These are phyloP conservation scores for Teratosphaeria destructans DNA, from an alignment of 2,329 filamentous ascomycete species.

Conservation along the genomic window DNA sequence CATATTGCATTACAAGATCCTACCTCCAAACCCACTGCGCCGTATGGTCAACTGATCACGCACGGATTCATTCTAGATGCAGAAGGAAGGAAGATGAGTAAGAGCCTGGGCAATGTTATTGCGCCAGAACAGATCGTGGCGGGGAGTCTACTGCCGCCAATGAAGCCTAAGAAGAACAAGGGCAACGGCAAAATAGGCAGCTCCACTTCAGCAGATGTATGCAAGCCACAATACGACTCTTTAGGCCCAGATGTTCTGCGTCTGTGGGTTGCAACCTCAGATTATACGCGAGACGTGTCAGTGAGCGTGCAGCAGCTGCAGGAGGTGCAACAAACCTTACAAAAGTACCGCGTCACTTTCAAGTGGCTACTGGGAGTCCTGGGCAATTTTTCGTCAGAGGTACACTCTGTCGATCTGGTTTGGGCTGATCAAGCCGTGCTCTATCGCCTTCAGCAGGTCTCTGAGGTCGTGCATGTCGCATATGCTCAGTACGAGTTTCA, in stretches of 20 bases:
- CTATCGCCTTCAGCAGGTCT: conserved; percentile 58
- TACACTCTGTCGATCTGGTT: conserved; percentile 21
- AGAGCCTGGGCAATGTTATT: conserved; percentile 85
- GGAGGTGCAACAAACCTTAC: conserved; percentile 62
- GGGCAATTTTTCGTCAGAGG: conserved; percentile 18
- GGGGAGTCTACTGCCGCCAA: conserved; percentile 62
- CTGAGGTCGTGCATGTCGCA: conserved; percentile 52
- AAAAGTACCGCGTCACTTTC: conserved; percentile 81
- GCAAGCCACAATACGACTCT: conserved; percentile 17
- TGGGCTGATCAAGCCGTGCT: conserved; percentile 62
- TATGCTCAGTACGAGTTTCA: conserved; percentile 72
- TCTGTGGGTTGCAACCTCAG: conserved; percentile 82
- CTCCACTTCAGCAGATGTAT: conserved; percentile 17
- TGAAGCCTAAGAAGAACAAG: conserved; percentile 38
- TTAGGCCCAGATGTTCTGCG: conserved; percentile 81
- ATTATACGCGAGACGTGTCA: conserved; percentile 80
- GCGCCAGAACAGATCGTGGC: conserved; percentile 74
- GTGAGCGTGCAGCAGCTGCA: conserved; percentile 70
- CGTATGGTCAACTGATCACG: conserved; percentile 83
- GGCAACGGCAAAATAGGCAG: conserved; percentile 30
- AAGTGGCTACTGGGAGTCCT: conserved; percentile 77
- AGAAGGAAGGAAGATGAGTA: conserved; percentile 95
- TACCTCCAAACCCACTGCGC: conserved; percentile 32
- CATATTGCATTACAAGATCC: conserved; percentile 56
- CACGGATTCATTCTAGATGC: conserved; percentile 91